A percentile compares a stretch with the other conserved stretches of the same genome.
Evolutionary conservation across 306 rosid genomes (phyloP).

Genomic region (Sesbania bispinosa): DNA sequence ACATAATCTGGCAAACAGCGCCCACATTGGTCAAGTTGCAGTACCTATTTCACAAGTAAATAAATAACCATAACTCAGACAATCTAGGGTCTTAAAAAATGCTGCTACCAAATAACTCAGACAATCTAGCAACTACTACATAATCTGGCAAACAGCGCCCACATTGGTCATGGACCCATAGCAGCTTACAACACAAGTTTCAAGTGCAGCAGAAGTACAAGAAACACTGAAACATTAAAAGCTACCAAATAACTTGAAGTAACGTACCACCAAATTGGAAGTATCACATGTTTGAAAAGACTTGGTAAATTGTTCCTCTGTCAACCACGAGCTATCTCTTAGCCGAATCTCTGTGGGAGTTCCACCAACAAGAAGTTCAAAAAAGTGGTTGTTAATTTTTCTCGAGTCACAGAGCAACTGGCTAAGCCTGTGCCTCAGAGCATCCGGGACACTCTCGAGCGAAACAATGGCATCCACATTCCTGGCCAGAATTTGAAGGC

Average conservation of each 20-base stretch:
- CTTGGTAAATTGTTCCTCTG: conserved; percentile 57
- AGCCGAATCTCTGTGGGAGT: conserved; percentile 71
- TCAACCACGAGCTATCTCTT: conserved; percentile 77
- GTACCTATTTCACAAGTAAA: conserved; percentile 53
- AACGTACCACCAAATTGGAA: conserved; percentile 45
- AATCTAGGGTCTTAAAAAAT: background rate
- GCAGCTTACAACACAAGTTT: background rate
- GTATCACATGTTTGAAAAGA: conserved; percentile 49
- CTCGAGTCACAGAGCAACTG: conserved; percentile 68
- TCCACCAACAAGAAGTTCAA: conserved; percentile 55
- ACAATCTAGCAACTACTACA: background rate
- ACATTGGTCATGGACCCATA: background rate
- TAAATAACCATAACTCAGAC: conserved; percentile 7
- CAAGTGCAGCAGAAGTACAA: background rate
- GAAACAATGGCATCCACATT: conserved; percentile 67
- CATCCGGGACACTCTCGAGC: conserved; percentile 60
- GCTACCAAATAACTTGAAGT: conserved; percentile 17
- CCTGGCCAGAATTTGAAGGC: conserved; percentile 43
- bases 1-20: conserved; percentile 83
- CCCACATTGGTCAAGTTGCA: conserved; percentile 90
- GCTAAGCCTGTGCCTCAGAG: conserved; percentile 55
- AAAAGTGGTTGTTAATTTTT: conserved; percentile 40
- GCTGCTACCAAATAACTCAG: background rate
- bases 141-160: no score
- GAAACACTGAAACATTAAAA: background rate